These are phyloP conservation scores for Rhypophila decipiens DNA, from an alignment of 495 filamentous ascomycete species.

Conservation along the genomic window DNA sequence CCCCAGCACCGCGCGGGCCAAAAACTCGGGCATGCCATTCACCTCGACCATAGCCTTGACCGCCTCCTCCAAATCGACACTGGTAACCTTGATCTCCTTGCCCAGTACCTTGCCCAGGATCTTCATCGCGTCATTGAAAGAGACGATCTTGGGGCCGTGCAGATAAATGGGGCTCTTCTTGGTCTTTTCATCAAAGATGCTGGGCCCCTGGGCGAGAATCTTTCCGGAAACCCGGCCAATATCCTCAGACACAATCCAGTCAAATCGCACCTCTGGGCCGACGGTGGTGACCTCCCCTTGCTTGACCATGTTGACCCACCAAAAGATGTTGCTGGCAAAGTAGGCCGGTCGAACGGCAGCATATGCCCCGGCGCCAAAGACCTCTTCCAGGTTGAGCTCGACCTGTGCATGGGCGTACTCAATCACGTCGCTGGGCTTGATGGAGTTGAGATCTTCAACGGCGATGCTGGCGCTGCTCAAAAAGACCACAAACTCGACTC, in stretches of 20 bases:
- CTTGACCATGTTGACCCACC: background rate
- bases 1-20: background rate
- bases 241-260: slow-evolving; percentile 11
- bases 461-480: slow-evolving; percentile 7
- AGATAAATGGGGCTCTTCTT: background rate
- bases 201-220: background rate
- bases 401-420: slow-evolving; percentile 12
- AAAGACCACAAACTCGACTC: slow-evolving; percentile 15
- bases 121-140: background rate
- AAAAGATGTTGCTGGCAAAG: slow-evolving; percentile 10
- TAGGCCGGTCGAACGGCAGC: slow-evolving; percentile 7
- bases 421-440: background rate
- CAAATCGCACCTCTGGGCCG: slow-evolving; percentile 5
- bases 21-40: background rate
- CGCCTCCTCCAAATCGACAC: background rate
- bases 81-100: background rate
- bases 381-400: slow-evolving; percentile 11
- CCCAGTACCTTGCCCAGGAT: background rate
- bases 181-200: too few species aligned
- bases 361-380: slow-evolving; percentile 8
- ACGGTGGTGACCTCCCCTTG: slow-evolving; percentile 1
- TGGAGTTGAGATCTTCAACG: background rate
- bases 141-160: background rate
- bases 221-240: slow-evolving; percentile 8
- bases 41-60: background rate